phyloP scores from a whole-genome alignment of 768 basidiomycete species.

The Rhodotorula babjevae region DNA sequence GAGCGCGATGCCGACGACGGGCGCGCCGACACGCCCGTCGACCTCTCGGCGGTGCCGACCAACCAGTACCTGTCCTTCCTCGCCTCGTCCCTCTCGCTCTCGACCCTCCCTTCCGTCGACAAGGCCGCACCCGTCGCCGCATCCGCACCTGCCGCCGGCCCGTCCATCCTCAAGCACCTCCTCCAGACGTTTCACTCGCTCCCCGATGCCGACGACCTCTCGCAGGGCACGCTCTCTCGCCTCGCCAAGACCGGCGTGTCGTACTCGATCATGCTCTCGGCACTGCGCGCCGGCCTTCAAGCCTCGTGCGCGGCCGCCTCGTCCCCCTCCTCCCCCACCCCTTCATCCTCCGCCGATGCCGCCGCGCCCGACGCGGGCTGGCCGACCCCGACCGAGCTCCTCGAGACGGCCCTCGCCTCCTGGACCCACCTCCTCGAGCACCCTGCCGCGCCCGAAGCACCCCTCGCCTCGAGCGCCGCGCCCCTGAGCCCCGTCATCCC shows the following conservation, averaged over 20 bases:
- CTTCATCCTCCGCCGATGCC: not conserved
- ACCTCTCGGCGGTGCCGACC: slow-evolving; percentile 17
- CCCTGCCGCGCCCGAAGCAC: not conserved
- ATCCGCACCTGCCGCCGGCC: not conserved
- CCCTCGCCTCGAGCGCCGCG: not conserved
- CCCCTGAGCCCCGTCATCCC: slow-evolving; percentile 5
- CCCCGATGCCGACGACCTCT: not conserved
- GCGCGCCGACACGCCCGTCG: slow-evolving; percentile 2
- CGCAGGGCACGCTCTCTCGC: not conserved
- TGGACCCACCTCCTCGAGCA: slow-evolving; percentile 2
- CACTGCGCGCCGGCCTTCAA: slow-evolving; percentile 5
- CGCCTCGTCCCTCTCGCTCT: slow-evolving; percentile 6
- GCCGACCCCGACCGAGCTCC: slow-evolving; percentile 3
- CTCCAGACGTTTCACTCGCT: slow-evolving; percentile 20
- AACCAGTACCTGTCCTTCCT: slow-evolving; percentile 33
- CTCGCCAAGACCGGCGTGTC: slow-evolving; percentile 10
- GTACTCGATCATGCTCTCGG: slow-evolving; percentile 24
- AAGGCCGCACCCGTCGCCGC: not conserved
- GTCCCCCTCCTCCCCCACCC: too few relatives aligned
- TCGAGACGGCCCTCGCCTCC: slow-evolving; percentile 1
- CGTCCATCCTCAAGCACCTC: slow-evolving; percentile 2
- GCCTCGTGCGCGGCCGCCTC: not conserved
- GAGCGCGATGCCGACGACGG: not conserved
- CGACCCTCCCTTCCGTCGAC: not conserved
- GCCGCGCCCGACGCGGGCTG: not conserved